Conservation (phyloP, 768 basidiomycete species). For the Sarcomyxa edulis region DNA sequence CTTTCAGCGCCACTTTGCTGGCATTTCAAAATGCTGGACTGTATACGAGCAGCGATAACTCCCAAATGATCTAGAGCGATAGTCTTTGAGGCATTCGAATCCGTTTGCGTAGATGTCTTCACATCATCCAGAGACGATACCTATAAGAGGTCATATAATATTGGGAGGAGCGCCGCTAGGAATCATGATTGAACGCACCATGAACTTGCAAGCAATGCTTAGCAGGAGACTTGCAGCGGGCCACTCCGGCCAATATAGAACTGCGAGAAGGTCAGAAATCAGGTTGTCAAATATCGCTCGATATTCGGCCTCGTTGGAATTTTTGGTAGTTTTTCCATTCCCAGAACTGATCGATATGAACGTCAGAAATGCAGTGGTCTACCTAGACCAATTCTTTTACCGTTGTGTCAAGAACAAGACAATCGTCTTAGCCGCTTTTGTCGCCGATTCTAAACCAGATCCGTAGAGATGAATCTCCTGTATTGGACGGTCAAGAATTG, state of each 20-base stretch:
- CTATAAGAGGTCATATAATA: slow-evolving; percentile 29
- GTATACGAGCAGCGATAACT: slow-evolving; percentile 80
- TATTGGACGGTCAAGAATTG: slow-evolving; percentile 1
- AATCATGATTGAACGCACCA: slow-evolving; percentile 46
- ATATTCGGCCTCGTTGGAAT: slow-evolving; percentile 92
- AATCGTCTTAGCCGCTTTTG: slow-evolving; percentile 81
- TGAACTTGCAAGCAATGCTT: slow-evolving; percentile 74
- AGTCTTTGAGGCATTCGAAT: slow-evolving; percentile 81
- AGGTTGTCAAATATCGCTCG: slow-evolving; percentile 89
- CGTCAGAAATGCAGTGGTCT: background rate
- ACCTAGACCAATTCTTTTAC: no score
- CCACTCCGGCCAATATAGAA: slow-evolving; percentile 96
- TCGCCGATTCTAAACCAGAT: slow-evolving; percentile 74
- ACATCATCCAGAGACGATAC: slow-evolving; percentile 80
- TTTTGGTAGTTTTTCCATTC: slow-evolving; percentile 84
- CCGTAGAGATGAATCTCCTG: slow-evolving; percentile 72
- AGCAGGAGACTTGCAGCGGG: slow-evolving; percentile 85
- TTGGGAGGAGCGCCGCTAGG: background rate
- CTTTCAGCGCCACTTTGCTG: slow-evolving; percentile 24
- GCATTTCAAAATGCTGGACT: slow-evolving; percentile 48
- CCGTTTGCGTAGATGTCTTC: slow-evolving; percentile 58
- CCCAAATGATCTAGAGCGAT: slow-evolving; percentile 94
- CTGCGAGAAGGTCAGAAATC: slow-evolving; percentile 80
- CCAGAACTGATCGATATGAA: slow-evolving; percentile 50
- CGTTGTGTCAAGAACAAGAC: slow-evolving; percentile 70